A percentile compares a stretch with the other conserved stretches of the same genome.
Evolutionary conservation across 352 stramenopile genomes (phyloP).

Genomic region (Globisporangium lucens): DNA sequence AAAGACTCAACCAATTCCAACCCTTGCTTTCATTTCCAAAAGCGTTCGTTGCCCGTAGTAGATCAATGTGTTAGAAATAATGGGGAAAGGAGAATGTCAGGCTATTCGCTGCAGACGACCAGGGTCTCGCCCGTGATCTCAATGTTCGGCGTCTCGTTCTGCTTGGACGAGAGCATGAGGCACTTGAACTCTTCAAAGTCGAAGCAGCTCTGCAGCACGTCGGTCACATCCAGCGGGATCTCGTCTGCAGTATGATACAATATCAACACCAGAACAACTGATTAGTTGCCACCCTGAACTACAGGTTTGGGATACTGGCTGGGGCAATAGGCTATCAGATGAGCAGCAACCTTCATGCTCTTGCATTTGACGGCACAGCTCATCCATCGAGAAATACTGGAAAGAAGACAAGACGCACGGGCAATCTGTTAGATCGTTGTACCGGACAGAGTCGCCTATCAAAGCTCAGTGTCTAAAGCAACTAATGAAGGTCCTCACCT

Average conservation of each 20-base stretch:
- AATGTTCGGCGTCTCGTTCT: conserved; percentile 75
- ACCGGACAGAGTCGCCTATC: neutral
- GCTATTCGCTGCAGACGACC: conserved; percentile 31
- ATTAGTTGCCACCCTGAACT: neutral
- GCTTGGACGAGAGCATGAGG: conserved; percentile 86
- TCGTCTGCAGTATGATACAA: conserved; percentile 36
- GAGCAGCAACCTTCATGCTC: conserved; percentile 58
- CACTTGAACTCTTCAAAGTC: conserved; percentile 89
- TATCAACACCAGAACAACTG: neutral
- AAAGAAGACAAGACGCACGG: neutral
- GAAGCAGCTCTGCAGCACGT: conserved; percentile 75
- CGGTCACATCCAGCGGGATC: conserved; percentile 74
- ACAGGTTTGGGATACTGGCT: neutral
- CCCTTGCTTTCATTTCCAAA: neutral
- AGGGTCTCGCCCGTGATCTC: conserved; percentile 74
- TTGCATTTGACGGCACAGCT: conserved; percentile 77
- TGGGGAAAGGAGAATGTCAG: neutral
- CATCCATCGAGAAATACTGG: conserved; percentile 83
- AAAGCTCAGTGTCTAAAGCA: neutral
- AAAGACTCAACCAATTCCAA: neutral
- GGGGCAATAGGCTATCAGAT: neutral
- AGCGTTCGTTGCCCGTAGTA: neutral
- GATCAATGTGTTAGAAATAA: conserved; percentile 2
- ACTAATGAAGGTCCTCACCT: conserved; percentile 26
- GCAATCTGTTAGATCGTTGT: neutral